Base-by-base conservation (phyloP, 2,329 filamentous ascomycete species). In the Trichoderma sp. region DNA sequence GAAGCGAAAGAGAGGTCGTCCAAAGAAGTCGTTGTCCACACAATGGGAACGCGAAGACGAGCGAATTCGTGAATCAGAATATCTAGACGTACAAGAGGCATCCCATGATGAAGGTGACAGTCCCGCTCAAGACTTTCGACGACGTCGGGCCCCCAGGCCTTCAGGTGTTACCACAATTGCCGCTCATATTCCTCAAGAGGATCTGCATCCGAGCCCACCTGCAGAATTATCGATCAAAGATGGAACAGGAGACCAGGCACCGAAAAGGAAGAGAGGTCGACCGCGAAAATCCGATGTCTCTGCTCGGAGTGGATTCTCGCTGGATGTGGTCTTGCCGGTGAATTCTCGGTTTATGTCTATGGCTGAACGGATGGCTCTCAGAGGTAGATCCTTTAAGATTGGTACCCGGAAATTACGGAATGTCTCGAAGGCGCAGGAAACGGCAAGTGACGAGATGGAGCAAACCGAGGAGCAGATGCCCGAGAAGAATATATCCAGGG, bases 291-390 rank as follows among this genome's bases (percentile, higher is more conserved):
- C 72, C 13, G 72, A 72, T 15, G 58, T 61, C 42, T 45, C 63
- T 66, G 37, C 66, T 25, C 52, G 64, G 25, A 56, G 58, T 13
- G 4, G 17, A 27, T 52, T 64, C 35, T 32, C 67, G 9, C 48
- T 67, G 22, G 63, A 65, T 27, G 67, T 45, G 13, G 50, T 61
- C 13, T 50, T 67, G 13, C 66, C 74, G 17, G 69, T 67, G 34
- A 71, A 73, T 54, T 73, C 73, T 12, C 75, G 78, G 12, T 81
- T 84, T 57, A 78, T 88, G 78, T 87, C 86, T 6, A 83, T 88
- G 82, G 81, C 82, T 42, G 86, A 88, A 71, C 81, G 84, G n/a
- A 83, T 87, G 80, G 84, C 82, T 37, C 77, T 86, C 2, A 80
- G 78, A 61, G 86, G 85, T 12, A 87, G 82, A 74, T 83, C 80